Evolutionary conservation across 2,329 filamentous ascomycete genomes (phyloP).

Genomic region (Chrysoporthe puriensis): DNA sequence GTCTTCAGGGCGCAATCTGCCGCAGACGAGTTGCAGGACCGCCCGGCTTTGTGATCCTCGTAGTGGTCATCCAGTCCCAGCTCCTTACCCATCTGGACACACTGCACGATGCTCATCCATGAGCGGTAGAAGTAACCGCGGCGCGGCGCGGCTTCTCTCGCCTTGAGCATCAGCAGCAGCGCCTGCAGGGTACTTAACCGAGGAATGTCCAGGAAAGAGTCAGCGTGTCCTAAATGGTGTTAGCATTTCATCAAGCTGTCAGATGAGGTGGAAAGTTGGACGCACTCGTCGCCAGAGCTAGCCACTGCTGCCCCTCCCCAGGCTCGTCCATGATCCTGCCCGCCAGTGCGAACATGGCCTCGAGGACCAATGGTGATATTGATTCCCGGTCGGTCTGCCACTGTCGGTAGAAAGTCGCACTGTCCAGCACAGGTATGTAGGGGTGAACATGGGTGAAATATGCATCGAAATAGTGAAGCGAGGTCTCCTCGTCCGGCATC

Average conservation of each 20-base stretch:
- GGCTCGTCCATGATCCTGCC: slow-evolving; percentile 83
- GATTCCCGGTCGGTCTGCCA: slow-evolving; percentile 83
- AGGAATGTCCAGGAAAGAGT: slow-evolving; percentile 91
- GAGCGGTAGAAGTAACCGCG: slow-evolving; percentile 95
- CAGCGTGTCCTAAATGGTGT: slow-evolving; percentile 72
- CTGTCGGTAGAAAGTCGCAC: slow-evolving; percentile 80
- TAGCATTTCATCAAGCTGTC: slow-evolving; percentile 31
- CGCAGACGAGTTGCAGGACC: slow-evolving; percentile 67
- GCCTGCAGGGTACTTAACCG: slow-evolving; percentile 91
- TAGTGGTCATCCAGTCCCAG: slow-evolving; percentile 87
- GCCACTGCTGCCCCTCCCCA: slow-evolving; percentile 86
- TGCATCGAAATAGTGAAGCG: slow-evolving; percentile 83
- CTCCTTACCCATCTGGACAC: slow-evolving; percentile 91
- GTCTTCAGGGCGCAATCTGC: slow-evolving; percentile 84
- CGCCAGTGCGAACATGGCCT: slow-evolving; percentile 89
- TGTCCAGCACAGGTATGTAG: slow-evolving; percentile 88
- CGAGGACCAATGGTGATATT: slow-evolving; percentile 86
- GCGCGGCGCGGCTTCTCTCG: slow-evolving; percentile 87
- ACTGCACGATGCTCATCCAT: slow-evolving; percentile 93
- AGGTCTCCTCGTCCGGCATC: slow-evolving; percentile 86
- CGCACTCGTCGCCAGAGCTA: slow-evolving; percentile 83
- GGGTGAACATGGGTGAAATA: slow-evolving; percentile 92
- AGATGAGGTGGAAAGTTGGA: not conserved
- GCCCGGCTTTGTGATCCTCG: slow-evolving; percentile 74
- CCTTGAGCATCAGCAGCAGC: slow-evolving; percentile 84